Evolutionary conservation across 1,284 basidiomycete species (phyloP), one percentile per base, ranked within the genome.

Genomic region (Tilletia caries): DNA sequence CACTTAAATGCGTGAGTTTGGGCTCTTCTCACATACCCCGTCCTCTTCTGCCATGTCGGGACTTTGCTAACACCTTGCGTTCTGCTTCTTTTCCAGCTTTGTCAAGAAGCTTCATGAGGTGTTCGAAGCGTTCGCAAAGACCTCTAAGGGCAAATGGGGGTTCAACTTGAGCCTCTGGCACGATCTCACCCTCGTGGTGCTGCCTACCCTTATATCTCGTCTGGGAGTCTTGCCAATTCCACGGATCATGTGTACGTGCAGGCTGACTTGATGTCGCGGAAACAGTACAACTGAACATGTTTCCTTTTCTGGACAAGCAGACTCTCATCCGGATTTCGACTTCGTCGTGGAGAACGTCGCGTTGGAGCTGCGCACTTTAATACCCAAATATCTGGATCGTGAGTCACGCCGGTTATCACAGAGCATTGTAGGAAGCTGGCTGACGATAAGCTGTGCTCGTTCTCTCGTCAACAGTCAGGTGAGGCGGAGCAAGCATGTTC

Each of bases 251-350:
- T 72, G 58, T 62, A 50, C 23, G 58, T 58, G 10, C 48, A 12
- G 10, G 48, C 18, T 50, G 6, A 6, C 8, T 6, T 50, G 20
- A 2, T n/a, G 20, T 13, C 25, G 48, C 43, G 20, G 10, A 8
- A 8, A 44, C 43, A 44, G n/a, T n/a, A 10, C 43, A 20, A 20
- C 43, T 50, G 46, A 50, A 41, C 37, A 41, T 6, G 15, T 2
- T 15, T 41, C 15, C 37, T 41, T 6, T 41, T 41, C 37, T 13
- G 12, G 6, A 18, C 18, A 18, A 50, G 32, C 32, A 62, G 58
- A 71, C 58, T 33, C 64, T 13, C 71, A 72, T 68, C 71, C 71
- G 18, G 71, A 72, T 41, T 72, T 72, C 62, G 71, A 71, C 62
- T 41, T 72, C n/a, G 66, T 68, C 33, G 60, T 72, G 8, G 71